Conservation (phyloP, 257 asterid genomes). For the Salvia splendens region DNA sequence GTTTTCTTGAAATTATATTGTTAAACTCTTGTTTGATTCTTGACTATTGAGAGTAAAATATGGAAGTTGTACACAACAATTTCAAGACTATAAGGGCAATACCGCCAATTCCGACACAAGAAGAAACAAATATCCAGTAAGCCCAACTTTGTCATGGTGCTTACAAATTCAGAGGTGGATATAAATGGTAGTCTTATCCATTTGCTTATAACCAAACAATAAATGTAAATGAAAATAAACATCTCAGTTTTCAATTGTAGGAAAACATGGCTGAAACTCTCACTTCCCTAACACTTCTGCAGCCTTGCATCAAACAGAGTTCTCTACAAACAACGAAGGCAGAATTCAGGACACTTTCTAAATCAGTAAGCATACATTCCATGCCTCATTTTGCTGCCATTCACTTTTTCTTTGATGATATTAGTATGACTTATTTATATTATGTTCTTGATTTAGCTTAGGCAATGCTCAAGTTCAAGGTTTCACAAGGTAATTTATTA, state of each 20-base stretch:
- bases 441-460: conserved; percentile 40
- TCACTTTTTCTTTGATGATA: not conserved
- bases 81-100: not conserved
- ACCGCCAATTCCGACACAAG: conserved; percentile 20
- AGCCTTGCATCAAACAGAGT: conserved; percentile 35
- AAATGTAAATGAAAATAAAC: not conserved
- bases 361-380: conserved; percentile 39
- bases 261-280: conserved; percentile 59
- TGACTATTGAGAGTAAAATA: not conserved
- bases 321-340: conserved; percentile 31
- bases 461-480: conserved; percentile 41
- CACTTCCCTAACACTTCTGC: conserved; percentile 49
- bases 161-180: conserved; percentile 51
- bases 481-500: conserved; percentile 43
- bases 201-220: conserved; percentile 27
- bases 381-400: not conserved
- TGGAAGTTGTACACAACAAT: not conserved
- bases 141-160: conserved; percentile 23
- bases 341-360: conserved; percentile 34
- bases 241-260: conserved; percentile 7
- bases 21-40: not conserved
- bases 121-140: not conserved
- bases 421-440: not conserved
- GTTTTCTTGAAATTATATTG: not conserved
- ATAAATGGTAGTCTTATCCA: conserved; percentile 60